These are phyloP conservation scores for Geotrichum australiense DNA, from an alignment of 1,139 yeast species.

Conservation along the genomic window DNA sequence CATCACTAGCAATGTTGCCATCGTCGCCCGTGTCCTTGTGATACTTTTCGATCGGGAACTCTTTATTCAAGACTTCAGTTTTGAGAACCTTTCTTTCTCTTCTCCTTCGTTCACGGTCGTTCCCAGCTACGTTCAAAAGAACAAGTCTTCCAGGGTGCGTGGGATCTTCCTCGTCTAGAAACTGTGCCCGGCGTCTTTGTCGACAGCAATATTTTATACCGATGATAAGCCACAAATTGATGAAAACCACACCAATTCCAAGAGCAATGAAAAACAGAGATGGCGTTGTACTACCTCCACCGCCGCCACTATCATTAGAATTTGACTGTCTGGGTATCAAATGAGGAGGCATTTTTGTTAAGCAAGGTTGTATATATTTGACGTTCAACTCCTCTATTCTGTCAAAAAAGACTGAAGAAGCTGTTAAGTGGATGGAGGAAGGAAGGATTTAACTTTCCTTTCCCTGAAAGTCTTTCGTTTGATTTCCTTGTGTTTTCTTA, in stretches of 20 bases:
- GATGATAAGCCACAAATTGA: conserved; percentile 34
- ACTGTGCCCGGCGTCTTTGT: conserved; percentile 21
- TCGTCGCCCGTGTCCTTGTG: too few species aligned
- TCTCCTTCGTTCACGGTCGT: conserved; percentile 13
- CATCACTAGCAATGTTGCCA: too few species aligned
- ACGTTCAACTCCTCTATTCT: too few species aligned
- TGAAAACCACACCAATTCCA: conserved; percentile 36
- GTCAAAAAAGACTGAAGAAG: too few species aligned
- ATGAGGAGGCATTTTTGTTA: neutral
- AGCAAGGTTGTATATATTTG: too few species aligned
- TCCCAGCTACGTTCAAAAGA: neutral
- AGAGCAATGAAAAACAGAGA: conserved; percentile 36
- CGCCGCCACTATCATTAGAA: neutral
- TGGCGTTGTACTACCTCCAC: conserved; percentile 22
- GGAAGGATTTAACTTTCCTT: too few species aligned
- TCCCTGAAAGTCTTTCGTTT: too few species aligned
- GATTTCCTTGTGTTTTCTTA: too few species aligned
- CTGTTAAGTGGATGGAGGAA: too few species aligned
- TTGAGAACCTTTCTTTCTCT: conserved; percentile 37
- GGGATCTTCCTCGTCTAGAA: neutral
- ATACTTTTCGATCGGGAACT: conserved; percentile 62
- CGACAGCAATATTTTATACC: conserved; percentile 35
- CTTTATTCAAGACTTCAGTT: conserved; percentile 51
- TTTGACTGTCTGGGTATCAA: neutral
- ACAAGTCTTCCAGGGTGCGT: neutral